Evolutionary conservation across 176 grass and related monocot genomes (phyloP).

Genomic region (Aechmea fasciata): DNA sequence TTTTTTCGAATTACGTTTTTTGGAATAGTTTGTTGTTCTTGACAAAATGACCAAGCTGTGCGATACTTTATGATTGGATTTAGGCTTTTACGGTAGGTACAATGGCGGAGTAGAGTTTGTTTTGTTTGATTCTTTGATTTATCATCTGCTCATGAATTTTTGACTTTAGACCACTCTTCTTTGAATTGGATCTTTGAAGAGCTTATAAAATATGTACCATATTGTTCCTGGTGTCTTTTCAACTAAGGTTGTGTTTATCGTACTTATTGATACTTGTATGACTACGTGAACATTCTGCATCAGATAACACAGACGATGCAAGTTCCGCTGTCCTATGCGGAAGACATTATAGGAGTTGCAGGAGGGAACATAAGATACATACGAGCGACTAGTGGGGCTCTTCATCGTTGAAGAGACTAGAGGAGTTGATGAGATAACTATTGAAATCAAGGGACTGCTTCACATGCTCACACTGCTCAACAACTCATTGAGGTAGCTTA

Average conservation of each 20-base stretch:
- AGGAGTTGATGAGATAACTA: conserved; percentile 86
- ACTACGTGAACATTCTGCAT: not conserved
- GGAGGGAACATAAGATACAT: conserved; percentile 94
- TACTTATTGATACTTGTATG: not conserved
- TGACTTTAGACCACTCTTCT: too few relatives aligned
- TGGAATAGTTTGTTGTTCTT: too few relatives aligned
- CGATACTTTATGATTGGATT: too few relatives aligned
- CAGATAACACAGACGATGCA: conserved; percentile 98
- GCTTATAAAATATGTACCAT: too few relatives aligned
- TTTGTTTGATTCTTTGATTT: too few relatives aligned
- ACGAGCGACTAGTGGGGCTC: conserved; percentile 67
- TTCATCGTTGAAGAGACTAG: conserved; percentile 81
- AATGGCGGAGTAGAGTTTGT: too few relatives aligned
- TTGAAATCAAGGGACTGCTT: conserved; percentile 92
- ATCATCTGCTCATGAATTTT: too few relatives aligned
- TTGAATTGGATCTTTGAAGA: too few relatives aligned
- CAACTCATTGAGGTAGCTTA: conserved; percentile 71
- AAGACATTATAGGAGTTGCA: conserved; percentile 91
- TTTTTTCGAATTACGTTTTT: too few relatives aligned
- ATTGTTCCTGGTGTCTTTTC: not conserved
- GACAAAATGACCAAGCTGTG: too few relatives aligned
- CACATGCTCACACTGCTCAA: conserved; percentile 81
- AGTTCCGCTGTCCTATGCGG: conserved; percentile 91
- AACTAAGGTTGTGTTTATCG: not conserved
- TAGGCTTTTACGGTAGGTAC: too few relatives aligned